A percentile compares a stretch with the other conserved stretches of the same genome.
These are phyloP conservation scores for Penicillium sp. DNA, from an alignment of 2,329 filamentous ascomycete species.

Conservation along the genomic window DNA sequence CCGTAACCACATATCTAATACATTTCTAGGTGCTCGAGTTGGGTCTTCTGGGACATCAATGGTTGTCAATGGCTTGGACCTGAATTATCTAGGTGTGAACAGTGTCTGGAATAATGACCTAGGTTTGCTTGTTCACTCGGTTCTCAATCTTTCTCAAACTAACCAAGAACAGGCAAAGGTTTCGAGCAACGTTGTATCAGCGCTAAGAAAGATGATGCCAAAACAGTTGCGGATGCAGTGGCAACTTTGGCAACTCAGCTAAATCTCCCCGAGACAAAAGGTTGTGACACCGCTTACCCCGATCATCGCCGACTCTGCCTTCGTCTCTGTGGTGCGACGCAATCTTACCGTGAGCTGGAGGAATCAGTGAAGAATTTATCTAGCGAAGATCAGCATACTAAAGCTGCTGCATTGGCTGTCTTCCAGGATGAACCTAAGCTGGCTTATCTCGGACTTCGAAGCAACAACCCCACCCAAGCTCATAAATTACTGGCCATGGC, in stretches of 20 bases:
- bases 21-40: slow-evolving; percentile 29
- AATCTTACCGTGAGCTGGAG: slow-evolving; percentile 45
- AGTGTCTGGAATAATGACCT: slow-evolving; percentile 52
- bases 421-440: slow-evolving; percentile 53
- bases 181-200: slow-evolving; percentile 27
- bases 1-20: slow-evolving; percentile 7
- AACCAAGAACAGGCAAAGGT: slow-evolving; percentile 24
- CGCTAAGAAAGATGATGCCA: slow-evolving; percentile 18
- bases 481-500: slow-evolving; percentile 50
- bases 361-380: slow-evolving; percentile 45
- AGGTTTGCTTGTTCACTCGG: slow-evolving; percentile 28
- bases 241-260: slow-evolving; percentile 44
- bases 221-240: slow-evolving; percentile 36
- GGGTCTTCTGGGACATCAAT: slow-evolving; percentile 44
- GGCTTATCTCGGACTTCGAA: slow-evolving; percentile 49
- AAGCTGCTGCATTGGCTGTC: slow-evolving; percentile 55
- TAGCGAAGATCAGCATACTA: slow-evolving; percentile 49
- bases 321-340: slow-evolving; percentile 51
- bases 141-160: not conserved
- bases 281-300: slow-evolving; percentile 44
- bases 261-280: slow-evolving; percentile 45
- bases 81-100: slow-evolving; percentile 54
- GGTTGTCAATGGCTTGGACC: slow-evolving; percentile 48
- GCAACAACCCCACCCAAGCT: slow-evolving; percentile 46
- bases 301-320: slow-evolving; percentile 54